Base-by-base conservation (phyloP, 495 filamentous ascomycete genomes). In the Penicillium canescens region DNA sequence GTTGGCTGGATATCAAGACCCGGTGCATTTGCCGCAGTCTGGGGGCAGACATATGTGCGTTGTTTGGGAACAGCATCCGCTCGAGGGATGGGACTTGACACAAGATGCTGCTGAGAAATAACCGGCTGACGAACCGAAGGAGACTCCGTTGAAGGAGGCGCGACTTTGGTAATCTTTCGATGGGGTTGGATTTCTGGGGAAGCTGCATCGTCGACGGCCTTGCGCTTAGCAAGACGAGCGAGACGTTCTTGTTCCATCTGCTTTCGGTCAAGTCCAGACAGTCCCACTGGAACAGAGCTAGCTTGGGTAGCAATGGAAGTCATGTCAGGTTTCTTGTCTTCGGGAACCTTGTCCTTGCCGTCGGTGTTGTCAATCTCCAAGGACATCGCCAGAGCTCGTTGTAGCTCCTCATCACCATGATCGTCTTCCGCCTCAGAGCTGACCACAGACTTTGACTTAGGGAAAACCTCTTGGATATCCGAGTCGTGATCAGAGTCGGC, bases 221-320 rank as follows among this genome's bases (percentile, higher is more conserved):
- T 84, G 53, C 85, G 75, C 58, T 88, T 88, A 16, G 73, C 69
- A 5, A 80, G 53, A 35, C 92, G 79, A 14, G 85, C 86, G 8
- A 96, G 78, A 18, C 93, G 82, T 60, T 95, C 93, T 61, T 86
- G 74, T 58, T 98, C 93, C 90, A 96, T 94, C 54, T 86, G 77
- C 65, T 87, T 89, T 9, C 92, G 81, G 67, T 96, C 80, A 0
- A 92, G 66, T 0, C 82, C 84, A 3, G 78, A 46, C 0, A 82
- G 38, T 5, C 75, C 65, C 10, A 67, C 45, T 1, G 46, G 26
- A 10, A 24, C 44, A 12, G 45, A 6, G n/a, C 34, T 16, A 1
- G n/a, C 46, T 14, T 5, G 34, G 3, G 33, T 14, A 24, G 16
- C 14, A 9, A 4, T 18, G 2, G 39, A 5, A 14, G 2, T 14